Evolutionary conservation across 306 rosid species (phyloP).

Genomic region (Trifolium dubium): DNA sequence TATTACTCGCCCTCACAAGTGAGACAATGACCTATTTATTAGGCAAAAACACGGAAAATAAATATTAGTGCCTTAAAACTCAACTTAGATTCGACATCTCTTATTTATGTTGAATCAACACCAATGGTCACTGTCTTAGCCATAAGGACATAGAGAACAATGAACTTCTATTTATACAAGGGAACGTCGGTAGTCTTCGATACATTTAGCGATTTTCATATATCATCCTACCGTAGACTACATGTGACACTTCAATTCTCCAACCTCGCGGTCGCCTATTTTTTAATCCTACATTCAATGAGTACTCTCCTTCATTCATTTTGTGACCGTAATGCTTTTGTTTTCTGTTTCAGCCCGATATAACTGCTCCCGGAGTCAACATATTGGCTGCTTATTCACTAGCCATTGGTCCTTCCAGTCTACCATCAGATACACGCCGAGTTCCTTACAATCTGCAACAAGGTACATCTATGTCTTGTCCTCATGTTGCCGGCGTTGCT

Average conservation of each 20-base stretch:
- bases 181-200: background rate
- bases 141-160: background rate
- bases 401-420: slow-evolving; percentile 40
- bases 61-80: background rate
- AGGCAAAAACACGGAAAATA: background rate
- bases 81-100: background rate
- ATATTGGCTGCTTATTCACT: slow-evolving; percentile 59
- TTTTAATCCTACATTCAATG: background rate
- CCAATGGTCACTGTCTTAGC: background rate
- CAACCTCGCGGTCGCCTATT: background rate
- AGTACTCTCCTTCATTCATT: background rate
- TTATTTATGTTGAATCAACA: background rate
- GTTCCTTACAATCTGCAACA: slow-evolving; percentile 45
- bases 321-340: background rate
- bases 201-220: background rate
- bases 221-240: background rate
- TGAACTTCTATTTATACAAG: background rate
- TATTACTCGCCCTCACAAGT: background rate
- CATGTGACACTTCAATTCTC: background rate
- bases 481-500: slow-evolving; percentile 67
- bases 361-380: slow-evolving; percentile 69
- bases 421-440: slow-evolving; percentile 43
- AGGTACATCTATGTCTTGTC: slow-evolving; percentile 73
- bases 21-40: background rate
- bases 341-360: slow-evolving; percentile 61